These are phyloP conservation scores for Talaromyces wortmannii DNA, from an alignment of 495 filamentous ascomycete genomes.

Conservation along the genomic window DNA sequence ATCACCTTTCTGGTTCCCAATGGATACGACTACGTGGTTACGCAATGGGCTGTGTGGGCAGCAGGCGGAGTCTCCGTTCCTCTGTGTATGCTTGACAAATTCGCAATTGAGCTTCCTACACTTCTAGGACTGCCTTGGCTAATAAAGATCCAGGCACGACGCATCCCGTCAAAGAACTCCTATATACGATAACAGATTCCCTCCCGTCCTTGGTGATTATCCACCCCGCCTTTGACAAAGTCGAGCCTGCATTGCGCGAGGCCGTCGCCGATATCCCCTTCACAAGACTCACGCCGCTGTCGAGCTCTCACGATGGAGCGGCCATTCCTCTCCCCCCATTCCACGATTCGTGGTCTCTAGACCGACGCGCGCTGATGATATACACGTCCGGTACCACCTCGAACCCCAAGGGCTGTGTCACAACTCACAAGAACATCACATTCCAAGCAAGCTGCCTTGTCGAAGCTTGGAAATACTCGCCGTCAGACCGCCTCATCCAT, in stretches of 20 bases:
- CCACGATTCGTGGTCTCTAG: constrained; percentile 14
- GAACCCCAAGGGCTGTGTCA: constrained; percentile 36
- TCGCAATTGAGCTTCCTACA: too few species aligned
- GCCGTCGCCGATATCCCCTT: constrained; percentile 21
- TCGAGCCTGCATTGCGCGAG: constrained; percentile 23
- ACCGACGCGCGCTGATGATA: constrained; percentile 35
- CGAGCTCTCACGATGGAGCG: constrained; percentile 8
- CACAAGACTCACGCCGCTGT: constrained; percentile 24
- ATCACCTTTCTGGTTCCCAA: constrained; percentile 82
- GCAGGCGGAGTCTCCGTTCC: constrained; percentile 36
- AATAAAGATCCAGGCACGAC: constrained; percentile 29
- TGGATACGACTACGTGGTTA: constrained; percentile 90
- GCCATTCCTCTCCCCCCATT: constrained; percentile 24
- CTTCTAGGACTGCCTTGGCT: not conserved
- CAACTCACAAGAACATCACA: constrained; percentile 37
- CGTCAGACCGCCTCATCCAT: constrained; percentile 33
- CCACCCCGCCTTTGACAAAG: constrained; percentile 30
- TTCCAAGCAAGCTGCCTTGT: constrained; percentile 33
- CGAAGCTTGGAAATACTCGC: constrained; percentile 27
- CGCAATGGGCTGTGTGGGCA: constrained; percentile 37
- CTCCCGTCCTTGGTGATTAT: constrained; percentile 35
- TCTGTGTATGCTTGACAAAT: constrained; percentile 19
- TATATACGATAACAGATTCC: constrained; percentile 36
- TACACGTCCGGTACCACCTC: constrained; percentile 41
- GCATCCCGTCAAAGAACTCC: constrained; percentile 33